These are phyloP conservation scores for Favolaschia claudopus DNA, from an alignment of 768 basidiomycete genomes.

Conservation along the genomic window DNA sequence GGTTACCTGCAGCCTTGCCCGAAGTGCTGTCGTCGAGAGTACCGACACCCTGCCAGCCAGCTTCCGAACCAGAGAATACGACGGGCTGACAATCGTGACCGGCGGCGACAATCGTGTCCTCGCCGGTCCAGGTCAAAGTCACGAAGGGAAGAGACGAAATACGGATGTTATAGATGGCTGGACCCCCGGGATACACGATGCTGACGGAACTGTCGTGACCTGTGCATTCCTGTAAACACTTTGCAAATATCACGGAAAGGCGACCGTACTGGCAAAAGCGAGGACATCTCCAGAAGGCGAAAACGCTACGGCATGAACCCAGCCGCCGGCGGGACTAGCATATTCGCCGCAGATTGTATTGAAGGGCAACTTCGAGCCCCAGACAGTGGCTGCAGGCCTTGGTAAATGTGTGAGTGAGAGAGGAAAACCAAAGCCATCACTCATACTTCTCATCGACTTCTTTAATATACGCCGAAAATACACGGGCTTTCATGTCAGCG, in stretches of 20 bases:
- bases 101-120: slow-evolving; percentile 85
- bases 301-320: slow-evolving; percentile 96
- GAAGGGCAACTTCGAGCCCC: slow-evolving; percentile 99
- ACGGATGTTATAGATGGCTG: slow-evolving; percentile 75
- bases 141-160: slow-evolving; percentile 83
- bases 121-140: slow-evolving; percentile 86
- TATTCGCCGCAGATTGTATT: slow-evolving; percentile 98
- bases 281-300: slow-evolving; percentile 95
- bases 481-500: slow-evolving; percentile 96
- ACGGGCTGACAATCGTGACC: slow-evolving; percentile 98
- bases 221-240: slow-evolving; percentile 37
- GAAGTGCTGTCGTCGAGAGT: slow-evolving; percentile 85
- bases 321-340: slow-evolving; percentile 87
- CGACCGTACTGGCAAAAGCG: slow-evolving; percentile 88
- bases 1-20: slow-evolving; percentile 49
- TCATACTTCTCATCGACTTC: slow-evolving; percentile 91
- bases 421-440: neutral
- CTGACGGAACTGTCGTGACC: slow-evolving; percentile 96
- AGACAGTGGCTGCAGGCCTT: slow-evolving; percentile 88
- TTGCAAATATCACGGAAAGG: neutral
- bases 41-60: slow-evolving; percentile 82
- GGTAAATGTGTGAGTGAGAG: slow-evolving; percentile 10
- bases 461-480: slow-evolving; percentile 98
- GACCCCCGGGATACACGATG: slow-evolving; percentile 88
- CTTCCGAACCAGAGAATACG: slow-evolving; percentile 77